phyloP scores from a whole-genome alignment of 2,329 filamentous ascomycete genomes.

The Talaromyces sp. region DNA sequence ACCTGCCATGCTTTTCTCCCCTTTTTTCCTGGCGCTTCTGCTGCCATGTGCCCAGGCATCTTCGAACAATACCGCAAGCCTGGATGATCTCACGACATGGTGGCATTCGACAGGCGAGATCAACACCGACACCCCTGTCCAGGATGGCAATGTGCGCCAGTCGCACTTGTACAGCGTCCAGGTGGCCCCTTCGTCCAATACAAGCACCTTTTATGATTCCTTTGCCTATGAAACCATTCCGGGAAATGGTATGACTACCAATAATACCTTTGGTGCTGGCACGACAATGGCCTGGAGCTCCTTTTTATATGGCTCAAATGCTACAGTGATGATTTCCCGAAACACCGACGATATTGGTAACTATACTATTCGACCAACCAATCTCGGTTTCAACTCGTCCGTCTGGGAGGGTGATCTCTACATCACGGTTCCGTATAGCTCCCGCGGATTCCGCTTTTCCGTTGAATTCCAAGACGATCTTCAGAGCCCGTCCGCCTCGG shows the following conservation, averaged over 20 bases:
- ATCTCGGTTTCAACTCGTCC: background rate
- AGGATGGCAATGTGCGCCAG: constrained; percentile 18
- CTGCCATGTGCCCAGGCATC: background rate
- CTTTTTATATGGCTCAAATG: background rate
- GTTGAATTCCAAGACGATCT: constrained; percentile 3
- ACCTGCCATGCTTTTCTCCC: background rate
- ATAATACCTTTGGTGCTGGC: background rate
- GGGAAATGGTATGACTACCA: constrained; percentile 23
- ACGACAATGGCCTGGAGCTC: constrained; percentile 1
- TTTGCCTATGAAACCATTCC: constrained; percentile 35
- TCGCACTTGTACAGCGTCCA: constrained; percentile 18
- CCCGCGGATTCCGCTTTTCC: constrained; percentile 1
- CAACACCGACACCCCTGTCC: constrained; percentile 17
- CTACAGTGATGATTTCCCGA: background rate
- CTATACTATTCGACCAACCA: constrained; percentile 15
- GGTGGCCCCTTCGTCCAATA: constrained; percentile 10
- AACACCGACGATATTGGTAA: constrained; percentile 14
- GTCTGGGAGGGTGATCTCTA: background rate
- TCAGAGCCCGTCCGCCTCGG: background rate
- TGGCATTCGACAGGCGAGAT: constrained; percentile 20
- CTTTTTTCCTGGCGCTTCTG: background rate
- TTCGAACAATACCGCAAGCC: background rate
- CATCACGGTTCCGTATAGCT: background rate
- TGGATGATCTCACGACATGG: constrained; percentile 4
- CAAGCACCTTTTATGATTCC: constrained; percentile 22